These are phyloP conservation scores for Colletotrichum horii DNA, from an alignment of 2,329 filamentous ascomycete species.

Conservation along the genomic window DNA sequence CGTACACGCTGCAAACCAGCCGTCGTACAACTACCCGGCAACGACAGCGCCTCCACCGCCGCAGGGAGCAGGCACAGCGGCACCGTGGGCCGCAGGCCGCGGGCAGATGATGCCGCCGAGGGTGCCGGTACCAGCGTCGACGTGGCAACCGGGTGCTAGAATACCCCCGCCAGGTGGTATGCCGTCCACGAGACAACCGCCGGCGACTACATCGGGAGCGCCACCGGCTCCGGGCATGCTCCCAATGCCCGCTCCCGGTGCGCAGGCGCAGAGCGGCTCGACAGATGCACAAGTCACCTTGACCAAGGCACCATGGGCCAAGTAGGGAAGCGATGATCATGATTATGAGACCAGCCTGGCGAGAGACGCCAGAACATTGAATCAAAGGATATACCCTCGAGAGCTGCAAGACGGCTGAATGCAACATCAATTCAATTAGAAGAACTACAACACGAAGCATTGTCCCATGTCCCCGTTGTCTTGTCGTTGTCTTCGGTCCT, in stretches of 20 bases:
- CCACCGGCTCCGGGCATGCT: conserved; percentile 11
- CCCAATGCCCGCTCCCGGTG: conserved; percentile 20
- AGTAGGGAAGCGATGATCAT: conserved; percentile 25
- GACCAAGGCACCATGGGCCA: conserved; percentile 55
- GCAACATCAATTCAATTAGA: not conserved
- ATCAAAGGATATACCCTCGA: not conserved
- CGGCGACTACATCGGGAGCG: conserved; percentile 8
- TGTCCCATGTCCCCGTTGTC: not conserved
- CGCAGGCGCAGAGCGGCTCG: conserved; percentile 29
- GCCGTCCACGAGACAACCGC: conserved; percentile 41
- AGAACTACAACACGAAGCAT: not conserved
- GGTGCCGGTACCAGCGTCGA: conserved; percentile 41
- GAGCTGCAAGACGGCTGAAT: not conserved
- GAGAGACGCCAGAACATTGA: not conserved
- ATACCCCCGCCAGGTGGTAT: conserved; percentile 44
- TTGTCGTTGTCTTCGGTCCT: not conserved
- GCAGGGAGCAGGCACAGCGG: conserved; percentile 38
- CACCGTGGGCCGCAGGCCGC: conserved; percentile 47
- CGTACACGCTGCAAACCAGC: conserved; percentile 64
- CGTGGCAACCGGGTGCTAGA: conserved; percentile 42
- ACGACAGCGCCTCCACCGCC: conserved; percentile 30
- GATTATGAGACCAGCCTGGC: not conserved
- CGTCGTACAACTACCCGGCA: conserved; percentile 31
- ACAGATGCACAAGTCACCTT: conserved; percentile 43
- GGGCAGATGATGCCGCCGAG: conserved; percentile 28